These are phyloP conservation scores for Aspergillus ostianus DNA, from an alignment of 495 filamentous ascomycete species.

Conservation along the genomic window DNA sequence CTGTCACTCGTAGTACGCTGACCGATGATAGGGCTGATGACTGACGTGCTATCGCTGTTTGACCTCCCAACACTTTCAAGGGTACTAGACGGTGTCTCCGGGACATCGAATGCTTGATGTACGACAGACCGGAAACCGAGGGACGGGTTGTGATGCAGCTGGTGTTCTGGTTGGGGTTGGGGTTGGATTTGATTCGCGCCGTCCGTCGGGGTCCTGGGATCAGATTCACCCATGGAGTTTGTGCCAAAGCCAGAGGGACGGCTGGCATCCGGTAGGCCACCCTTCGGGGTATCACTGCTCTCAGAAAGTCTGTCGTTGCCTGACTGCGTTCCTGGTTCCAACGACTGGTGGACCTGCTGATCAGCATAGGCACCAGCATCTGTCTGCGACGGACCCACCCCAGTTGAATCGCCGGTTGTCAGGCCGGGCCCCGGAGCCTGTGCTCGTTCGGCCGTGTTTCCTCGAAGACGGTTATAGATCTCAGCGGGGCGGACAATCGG, in stretches of 20 bases:
- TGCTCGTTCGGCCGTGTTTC: conserved; percentile 59
- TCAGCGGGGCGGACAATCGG: conserved; percentile 75
- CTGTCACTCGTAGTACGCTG: conserved; percentile 33
- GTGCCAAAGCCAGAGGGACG: conserved; percentile 65
- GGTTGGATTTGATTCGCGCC: conserved; percentile 12
- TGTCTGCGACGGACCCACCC: conserved; percentile 16
- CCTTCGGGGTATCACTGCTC: conserved; percentile 15
- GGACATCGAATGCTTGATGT: conserved; percentile 67
- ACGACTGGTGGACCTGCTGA: conserved; percentile 1
- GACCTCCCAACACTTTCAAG: conserved; percentile 53
- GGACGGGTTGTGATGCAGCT: conserved; percentile 55
- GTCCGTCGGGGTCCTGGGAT: conserved; percentile 16
- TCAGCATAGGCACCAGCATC: conserved; percentile 5
- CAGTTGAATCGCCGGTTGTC: neutral
- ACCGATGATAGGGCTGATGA: conserved; percentile 69
- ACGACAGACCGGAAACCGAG: conserved; percentile 66
- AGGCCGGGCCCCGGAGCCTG: conserved; percentile 49
- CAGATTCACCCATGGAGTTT: conserved; percentile 29
- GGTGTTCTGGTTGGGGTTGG: conserved; percentile 16
- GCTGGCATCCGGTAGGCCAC: conserved; percentile 59
- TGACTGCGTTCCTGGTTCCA: neutral
- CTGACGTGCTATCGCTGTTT: conserved; percentile 63
- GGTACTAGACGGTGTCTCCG: conserved; percentile 55
- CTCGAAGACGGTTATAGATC: conserved; percentile 71
- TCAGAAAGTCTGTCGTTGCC: conserved; percentile 4